Evolutionary conservation across 768 basidiomycete genomes (phyloP), one percentile per base, ranked within the genome.

Genomic region (Pulveroboletus sp.): DNA sequence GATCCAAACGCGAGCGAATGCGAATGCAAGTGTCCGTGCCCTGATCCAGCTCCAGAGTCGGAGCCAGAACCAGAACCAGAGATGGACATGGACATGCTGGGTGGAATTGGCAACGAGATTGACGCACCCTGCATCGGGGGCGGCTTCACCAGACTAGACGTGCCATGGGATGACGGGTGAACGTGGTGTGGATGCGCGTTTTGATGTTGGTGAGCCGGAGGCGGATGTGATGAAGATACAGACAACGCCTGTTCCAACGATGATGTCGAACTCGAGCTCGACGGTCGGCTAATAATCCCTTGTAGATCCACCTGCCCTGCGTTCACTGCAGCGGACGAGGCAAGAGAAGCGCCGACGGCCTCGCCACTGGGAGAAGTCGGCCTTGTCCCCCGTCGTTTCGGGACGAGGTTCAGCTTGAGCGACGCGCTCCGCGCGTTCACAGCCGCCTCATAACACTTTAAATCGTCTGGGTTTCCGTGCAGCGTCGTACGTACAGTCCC

Each of bases 391-490:
- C 51, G 65, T 57, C 66, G 66, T 64, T 62, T 73, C 40, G 79
- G 76, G 12, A 75, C 73, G 23, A 86, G 65, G 55, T 77, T 83
- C 34, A 88, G 63, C 49, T 72, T 76, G 49, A 78, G 75, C 1
- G 83, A 78, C 19, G 85, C 73, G 60, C 77, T 82, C 44, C 85
- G 73, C 27, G 87, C 86, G 45, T 87, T 66, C 14, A 89, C 81
- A 5, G 88, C 88, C 35, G 84, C 85, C 61, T 88, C 84, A 50
- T 90, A 90, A 49, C 79, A 78, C 50, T 76, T 71, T 53, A 90
- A 55, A 57, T 89, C 87, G 13, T 90, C 87, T 36, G 72, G 60
- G 32, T 71, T 70, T 7, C 62, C 75, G 45, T 79, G 74, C 36
- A 73, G 45, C 24, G 75, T 76, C 46, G 71, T 68, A 17, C 73